Conservation (phyloP, 805 yeast genomes). For the Yarrowia porcina region DNA sequence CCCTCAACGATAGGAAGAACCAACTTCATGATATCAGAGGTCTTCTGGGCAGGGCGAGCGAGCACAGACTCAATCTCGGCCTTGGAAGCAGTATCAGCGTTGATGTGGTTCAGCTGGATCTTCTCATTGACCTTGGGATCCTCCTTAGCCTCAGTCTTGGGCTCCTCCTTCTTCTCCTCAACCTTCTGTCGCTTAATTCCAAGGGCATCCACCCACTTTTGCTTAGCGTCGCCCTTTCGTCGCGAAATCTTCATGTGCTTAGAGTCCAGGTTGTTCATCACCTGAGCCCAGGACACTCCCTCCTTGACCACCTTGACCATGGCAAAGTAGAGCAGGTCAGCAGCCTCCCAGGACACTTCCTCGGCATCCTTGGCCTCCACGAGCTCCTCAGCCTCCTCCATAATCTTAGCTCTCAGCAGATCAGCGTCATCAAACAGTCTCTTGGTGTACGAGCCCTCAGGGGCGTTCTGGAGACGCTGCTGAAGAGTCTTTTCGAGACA, state of each 20-base stretch:
- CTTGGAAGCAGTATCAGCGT: conserved; percentile 43
- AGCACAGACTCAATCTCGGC: conserved; percentile 59
- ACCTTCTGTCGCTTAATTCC: conserved; percentile 24
- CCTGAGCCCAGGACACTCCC: conserved; percentile 76
- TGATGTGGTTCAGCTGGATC: conserved; percentile 52
- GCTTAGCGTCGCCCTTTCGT: conserved; percentile 94
- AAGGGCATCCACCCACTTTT: conserved; percentile 53
- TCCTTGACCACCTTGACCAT: conserved; percentile 61
- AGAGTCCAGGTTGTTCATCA: conserved; percentile 77
- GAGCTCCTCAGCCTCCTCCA: conserved; percentile 95
- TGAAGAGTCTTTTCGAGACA: conserved; percentile 64
- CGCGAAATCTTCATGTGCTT: conserved; percentile 85
- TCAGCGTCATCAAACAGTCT: conserved; percentile 76
- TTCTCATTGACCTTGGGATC: not conserved
- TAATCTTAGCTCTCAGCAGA: conserved; percentile 74
- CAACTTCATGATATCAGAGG: conserved; percentile 86
- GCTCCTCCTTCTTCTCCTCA: conserved; percentile 29
- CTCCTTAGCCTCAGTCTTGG: conserved; percentile 26
- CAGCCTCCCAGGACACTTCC: conserved; percentile 94
- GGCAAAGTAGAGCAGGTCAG: conserved; percentile 76
- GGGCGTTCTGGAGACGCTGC: conserved; percentile 65
- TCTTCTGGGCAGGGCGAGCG: conserved; percentile 91
- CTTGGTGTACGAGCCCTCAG: conserved; percentile 91
- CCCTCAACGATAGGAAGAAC: conserved; percentile 85
- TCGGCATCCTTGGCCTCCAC: conserved; percentile 70